Percentiles rank a stretch among this genome's conserved stretches.
Conservation (phyloP, 1,139 yeast species). For the Saccharomyces pastorianus region DNA sequence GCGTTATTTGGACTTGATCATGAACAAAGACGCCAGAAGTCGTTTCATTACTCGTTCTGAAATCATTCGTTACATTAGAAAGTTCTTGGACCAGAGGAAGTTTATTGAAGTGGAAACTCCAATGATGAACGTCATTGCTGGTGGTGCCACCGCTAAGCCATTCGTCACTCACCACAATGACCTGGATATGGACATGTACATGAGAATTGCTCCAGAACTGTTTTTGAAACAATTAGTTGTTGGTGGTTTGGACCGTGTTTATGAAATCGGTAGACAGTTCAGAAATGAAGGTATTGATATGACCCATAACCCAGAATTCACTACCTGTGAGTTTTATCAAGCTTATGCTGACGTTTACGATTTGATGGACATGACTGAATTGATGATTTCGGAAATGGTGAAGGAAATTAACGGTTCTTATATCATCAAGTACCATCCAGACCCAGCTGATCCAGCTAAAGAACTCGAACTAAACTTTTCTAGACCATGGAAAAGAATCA, state of each 20-base stretch:
- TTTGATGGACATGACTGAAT: slow-evolving; percentile 92
- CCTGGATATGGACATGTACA: slow-evolving; percentile 87
- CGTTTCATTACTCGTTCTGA: slow-evolving; percentile 81
- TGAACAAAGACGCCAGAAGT: slow-evolving; percentile 63
- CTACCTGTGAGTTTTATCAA: slow-evolving; percentile 89
- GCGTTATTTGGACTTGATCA: slow-evolving; percentile 85
- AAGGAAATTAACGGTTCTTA: slow-evolving; percentile 88
- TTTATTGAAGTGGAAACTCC: slow-evolving; percentile 97
- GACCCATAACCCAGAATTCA: slow-evolving; percentile 93
- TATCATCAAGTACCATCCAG: slow-evolving; percentile 81
- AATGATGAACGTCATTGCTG: slow-evolving; percentile 97
- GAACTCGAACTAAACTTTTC: slow-evolving; percentile 76
- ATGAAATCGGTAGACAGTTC: slow-evolving; percentile 98
- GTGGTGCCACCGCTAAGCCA: slow-evolving; percentile 99
- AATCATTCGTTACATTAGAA: slow-evolving; percentile 82
- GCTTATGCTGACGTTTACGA: slow-evolving; percentile 65
- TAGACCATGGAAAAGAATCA: slow-evolving; percentile 97
- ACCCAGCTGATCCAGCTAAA: slow-evolving; percentile 66
- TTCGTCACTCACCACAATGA: slow-evolving; percentile 96
- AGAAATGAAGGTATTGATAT: slow-evolving; percentile 96
- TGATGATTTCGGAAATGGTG: slow-evolving; percentile 93
- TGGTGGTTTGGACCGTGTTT: slow-evolving; percentile 97
- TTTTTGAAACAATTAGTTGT: slow-evolving; percentile 94
- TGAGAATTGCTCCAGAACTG: slow-evolving; percentile 98
- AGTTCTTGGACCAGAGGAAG: slow-evolving; percentile 74